Conservation (phyloP, 805 yeast species). For the Geotrichum ghanense region DNA sequence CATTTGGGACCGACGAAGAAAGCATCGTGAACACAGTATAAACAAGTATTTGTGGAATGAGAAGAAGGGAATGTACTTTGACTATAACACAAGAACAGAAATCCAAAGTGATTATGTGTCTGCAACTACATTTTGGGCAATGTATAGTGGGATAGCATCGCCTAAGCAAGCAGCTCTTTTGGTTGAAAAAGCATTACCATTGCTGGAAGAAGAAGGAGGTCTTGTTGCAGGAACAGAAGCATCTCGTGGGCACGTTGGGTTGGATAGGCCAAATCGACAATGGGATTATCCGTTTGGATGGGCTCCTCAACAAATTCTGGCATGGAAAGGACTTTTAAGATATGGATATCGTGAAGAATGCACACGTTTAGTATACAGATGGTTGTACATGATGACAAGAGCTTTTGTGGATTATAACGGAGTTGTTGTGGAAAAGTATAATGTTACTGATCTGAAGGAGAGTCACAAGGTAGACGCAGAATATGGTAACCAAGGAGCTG, state of each 20-base stretch:
- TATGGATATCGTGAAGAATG: conserved; percentile 62
- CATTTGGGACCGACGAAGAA: conserved; percentile 55
- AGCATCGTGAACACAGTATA: conserved; percentile 40
- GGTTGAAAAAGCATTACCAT: conserved; percentile 44
- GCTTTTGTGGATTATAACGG: conserved; percentile 90
- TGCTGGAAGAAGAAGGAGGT: conserved; percentile 83
- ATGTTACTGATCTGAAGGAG: conserved; percentile 69
- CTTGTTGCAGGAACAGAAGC: conserved; percentile 69
- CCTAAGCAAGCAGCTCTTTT: conserved; percentile 56
- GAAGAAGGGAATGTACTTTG: conserved; percentile 64
- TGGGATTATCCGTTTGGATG: conserved; percentile 98
- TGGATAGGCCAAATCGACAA: conserved; percentile 76
- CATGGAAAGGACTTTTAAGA: conserved; percentile 75
- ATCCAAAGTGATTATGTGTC: conserved; percentile 60
- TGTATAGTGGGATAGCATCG: conserved; percentile 71
- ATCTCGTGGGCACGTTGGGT: conserved; percentile 60
- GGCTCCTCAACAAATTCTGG: conserved; percentile 96
- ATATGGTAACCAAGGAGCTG: conserved; percentile 93
- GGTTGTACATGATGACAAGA: conserved; percentile 83
- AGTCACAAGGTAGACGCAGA: conserved; percentile 93
- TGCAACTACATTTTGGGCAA: conserved; percentile 85
- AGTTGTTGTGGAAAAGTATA: conserved; percentile 89
- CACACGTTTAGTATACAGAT: conserved; percentile 64
- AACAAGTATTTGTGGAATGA: conserved; percentile 78
- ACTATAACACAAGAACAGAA: conserved; percentile 56